Percentiles rank a stretch among this genome's conserved stretches.
These are phyloP conservation scores for Anastatica hierochuntica DNA, from an alignment of 345 rosid species.

Conservation along the genomic window DNA sequence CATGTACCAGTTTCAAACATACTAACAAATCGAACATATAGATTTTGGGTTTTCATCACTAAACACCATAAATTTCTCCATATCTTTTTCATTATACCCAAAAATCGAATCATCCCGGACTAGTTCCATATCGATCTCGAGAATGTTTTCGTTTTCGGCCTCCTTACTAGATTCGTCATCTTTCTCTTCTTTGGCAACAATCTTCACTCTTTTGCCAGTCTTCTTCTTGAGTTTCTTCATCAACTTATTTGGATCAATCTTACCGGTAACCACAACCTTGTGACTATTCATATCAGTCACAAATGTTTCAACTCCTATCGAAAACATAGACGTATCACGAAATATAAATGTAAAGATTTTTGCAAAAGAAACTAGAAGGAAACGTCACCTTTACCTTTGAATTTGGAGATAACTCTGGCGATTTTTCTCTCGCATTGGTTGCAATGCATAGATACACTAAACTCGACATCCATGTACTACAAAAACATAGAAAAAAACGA, in stretches of 20 bases:
- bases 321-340: too few species aligned
- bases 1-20: background rate
- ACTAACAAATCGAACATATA: constrained; percentile 20
- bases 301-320: constrained; percentile 68
- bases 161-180: too few species aligned
- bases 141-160: constrained; percentile 6
- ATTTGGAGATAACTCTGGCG: constrained; percentile 47
- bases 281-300: constrained; percentile 57
- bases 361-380: background rate
- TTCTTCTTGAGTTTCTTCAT: constrained; percentile 64
- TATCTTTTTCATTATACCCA: background rate
- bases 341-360: too few species aligned
- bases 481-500: background rate
- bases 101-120: constrained; percentile 2
- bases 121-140: constrained; percentile 21
- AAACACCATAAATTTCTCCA: constrained; percentile 17
- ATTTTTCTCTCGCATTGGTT: constrained; percentile 68
- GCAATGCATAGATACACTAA: constrained; percentile 57
- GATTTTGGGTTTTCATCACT: constrained; percentile 23
- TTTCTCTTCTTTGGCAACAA: constrained; percentile 23
- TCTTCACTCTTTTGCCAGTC: constrained; percentile 51
- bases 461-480: constrained; percentile 43
- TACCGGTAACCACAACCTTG: constrained; percentile 46
- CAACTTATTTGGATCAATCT: constrained; percentile 44
- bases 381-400: constrained; percentile 36